Evolutionary conservation across 257 asterid genomes (phyloP), one percentile per base, ranked within the genome.

Genomic region (Salvia splendens): DNA sequence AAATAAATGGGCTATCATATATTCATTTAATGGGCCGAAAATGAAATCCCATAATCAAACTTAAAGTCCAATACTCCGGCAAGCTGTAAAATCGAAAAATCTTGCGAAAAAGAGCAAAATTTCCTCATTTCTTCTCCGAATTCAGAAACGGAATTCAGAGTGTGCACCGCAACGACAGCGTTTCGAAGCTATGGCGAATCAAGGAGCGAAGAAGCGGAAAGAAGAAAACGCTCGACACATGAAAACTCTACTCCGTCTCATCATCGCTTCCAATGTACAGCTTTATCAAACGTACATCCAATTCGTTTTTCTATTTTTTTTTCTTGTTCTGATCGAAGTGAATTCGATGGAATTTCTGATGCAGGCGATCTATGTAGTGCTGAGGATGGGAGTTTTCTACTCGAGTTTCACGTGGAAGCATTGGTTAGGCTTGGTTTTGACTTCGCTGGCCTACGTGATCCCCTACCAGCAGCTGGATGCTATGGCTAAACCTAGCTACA

Each of bases 121-220:
- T 17, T 36, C 60, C 17, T 36, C 75, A 50, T 20, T 61, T 40
- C 59, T 53, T 53, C 55, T 20, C 38, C 53, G 0, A 33, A 17
- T 49, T 59, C 15, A 61, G 53, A 60, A 48, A 11, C 69, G 30
- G 24, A 28, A 50, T 1, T 14, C 16, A 14, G 56, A 38, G 38
- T 14, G 43, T 12, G 30, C 69, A 43, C 70, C 16, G 5, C 46
- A 24, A 75, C 78, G 75, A 52, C 70, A 33, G 12, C 70, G 76
- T 72, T 49, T 65, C 38, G n/a, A 12, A 40, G 81, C 68, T 8
- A 93, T 93, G 98, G 98, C 97, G 68, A 89, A 93, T 76, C 97
- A 93, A 80, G 98, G 98, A 40, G 98, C 98, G 40, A 93, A 93
- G 86, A 93, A 93, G 68, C 95, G 99, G 14, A 93, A 75, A 57